These are phyloP conservation scores for Clavispora santaluciae DNA, from an alignment of 805 yeast genomes.

Conservation along the genomic window DNA sequence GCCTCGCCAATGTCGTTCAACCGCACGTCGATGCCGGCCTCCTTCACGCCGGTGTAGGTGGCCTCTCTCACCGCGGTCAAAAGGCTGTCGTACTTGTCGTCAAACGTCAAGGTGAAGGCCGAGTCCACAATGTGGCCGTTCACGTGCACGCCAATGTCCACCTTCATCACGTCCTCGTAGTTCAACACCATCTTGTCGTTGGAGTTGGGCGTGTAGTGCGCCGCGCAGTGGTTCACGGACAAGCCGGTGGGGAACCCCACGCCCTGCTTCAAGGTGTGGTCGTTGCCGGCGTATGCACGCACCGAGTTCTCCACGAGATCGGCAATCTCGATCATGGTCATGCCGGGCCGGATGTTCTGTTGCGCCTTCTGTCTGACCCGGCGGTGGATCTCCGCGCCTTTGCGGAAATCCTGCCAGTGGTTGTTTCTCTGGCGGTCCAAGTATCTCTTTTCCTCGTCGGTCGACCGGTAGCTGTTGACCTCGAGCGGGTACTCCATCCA, in stretches of 20 bases:
- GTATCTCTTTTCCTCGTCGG: conserved; percentile 82
- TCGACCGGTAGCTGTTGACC: conserved; percentile 61
- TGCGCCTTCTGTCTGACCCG: conserved; percentile 81
- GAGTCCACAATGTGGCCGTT: conserved; percentile 93
- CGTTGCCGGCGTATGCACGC: conserved; percentile 66
- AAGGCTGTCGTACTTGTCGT: conserved; percentile 74
- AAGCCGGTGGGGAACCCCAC: conserved; percentile 99
- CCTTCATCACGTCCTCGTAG: conserved; percentile 92
- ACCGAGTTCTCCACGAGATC: conserved; percentile 83
- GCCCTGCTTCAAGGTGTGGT: conserved; percentile 66
- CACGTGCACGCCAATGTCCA: conserved; percentile 94
- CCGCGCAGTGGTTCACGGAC: conserved; percentile 89
- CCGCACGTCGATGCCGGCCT: conserved; percentile 94
- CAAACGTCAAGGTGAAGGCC: conserved; percentile 89
- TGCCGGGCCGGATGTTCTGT: conserved; percentile 77
- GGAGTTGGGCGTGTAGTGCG: conserved; percentile 95
- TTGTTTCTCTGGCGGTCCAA: conserved; percentile 59
- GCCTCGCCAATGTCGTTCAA: conserved; percentile 94
- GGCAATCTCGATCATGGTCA: conserved; percentile 86
- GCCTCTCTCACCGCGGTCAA: conserved; percentile 87
- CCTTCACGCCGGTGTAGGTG: conserved; percentile 87
- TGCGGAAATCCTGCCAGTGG: conserved; percentile 83
- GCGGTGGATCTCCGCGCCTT: conserved; percentile 94
- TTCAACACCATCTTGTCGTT: conserved; percentile 80
- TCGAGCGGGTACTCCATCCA: conserved; percentile 76